Conservation (phyloP, 257 asterid species). For the Perilla frutescens region DNA sequence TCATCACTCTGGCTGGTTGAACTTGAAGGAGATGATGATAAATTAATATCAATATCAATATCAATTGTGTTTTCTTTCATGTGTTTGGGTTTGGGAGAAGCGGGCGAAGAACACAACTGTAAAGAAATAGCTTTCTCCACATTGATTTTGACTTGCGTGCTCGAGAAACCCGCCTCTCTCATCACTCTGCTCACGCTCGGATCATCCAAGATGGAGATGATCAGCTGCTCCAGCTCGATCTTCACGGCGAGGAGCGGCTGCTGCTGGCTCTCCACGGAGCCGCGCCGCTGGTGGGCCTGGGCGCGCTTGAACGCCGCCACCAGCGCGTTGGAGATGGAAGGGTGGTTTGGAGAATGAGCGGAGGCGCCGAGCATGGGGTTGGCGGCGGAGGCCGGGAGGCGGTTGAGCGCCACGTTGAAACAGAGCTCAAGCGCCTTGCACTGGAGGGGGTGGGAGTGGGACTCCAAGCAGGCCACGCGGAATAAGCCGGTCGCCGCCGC, state of each 20-base stretch:
- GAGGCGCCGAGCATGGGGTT: constrained; percentile 39
- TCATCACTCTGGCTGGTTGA: no score
- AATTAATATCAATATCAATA: no score
- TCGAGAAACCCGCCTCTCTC: constrained; percentile 89
- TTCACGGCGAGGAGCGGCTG: constrained; percentile 66
- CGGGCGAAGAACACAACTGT: constrained; percentile 40
- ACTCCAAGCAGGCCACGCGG: constrained; percentile 67
- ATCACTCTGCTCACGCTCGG: constrained; percentile 95
- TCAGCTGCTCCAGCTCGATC: constrained; percentile 80
- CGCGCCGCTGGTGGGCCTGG: constrained; percentile 90
- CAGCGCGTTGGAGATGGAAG: constrained; percentile 82
- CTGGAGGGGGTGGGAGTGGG: constrained; percentile 90
- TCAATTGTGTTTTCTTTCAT: neutral
- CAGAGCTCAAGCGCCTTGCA: constrained; percentile 95
- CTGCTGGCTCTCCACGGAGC: constrained; percentile 69
- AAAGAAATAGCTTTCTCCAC: constrained; percentile 65
- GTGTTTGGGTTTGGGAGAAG: constrained; percentile 9
- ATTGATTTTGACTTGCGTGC: constrained; percentile 76
- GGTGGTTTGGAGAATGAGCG: constrained; percentile 46
- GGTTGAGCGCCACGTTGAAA: constrained; percentile 89
- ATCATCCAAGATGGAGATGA: constrained; percentile 82
- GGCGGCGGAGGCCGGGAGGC: constrained; percentile 72
- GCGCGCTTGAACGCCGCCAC: constrained; percentile 97
- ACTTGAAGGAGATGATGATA: neutral
- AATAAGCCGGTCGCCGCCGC: constrained; percentile 58